Percentiles rank a stretch among this genome's conserved stretches.
Evolutionary conservation across 805 yeast species (phyloP).

Genomic region (Komagataella populi): DNA sequence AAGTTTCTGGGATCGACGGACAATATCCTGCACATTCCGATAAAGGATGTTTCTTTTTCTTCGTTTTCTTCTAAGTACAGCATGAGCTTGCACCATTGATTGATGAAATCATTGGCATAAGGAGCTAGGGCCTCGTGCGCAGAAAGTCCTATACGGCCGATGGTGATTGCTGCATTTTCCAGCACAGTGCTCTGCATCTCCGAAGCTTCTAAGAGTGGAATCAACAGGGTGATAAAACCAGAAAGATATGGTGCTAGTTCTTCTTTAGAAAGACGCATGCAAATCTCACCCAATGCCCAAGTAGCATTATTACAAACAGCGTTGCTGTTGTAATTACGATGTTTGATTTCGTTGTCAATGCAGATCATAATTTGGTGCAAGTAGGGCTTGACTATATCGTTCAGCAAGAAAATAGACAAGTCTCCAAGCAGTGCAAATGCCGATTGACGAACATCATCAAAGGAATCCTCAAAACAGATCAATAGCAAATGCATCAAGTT

Average conservation of each 20-base stretch:
- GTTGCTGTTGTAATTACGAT: conserved; percentile 30
- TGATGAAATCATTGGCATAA: conserved; percentile 41
- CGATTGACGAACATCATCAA: conserved; percentile 84
- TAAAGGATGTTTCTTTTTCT: conserved; percentile 80
- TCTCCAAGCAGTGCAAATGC: conserved; percentile 89
- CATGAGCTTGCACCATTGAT: conserved; percentile 63
- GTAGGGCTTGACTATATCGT: conserved; percentile 30
- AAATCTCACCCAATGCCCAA: conserved; percentile 88
- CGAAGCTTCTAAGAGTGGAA: conserved; percentile 41
- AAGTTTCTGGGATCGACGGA: conserved; percentile 40
- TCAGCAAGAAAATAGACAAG: conserved; percentile 48
- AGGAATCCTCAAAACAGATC: conserved; percentile 60
- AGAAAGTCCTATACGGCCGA: conserved; percentile 71
- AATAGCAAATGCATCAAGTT: conserved; percentile 47
- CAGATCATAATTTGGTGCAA: conserved; percentile 43
- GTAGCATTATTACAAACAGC: conserved; percentile 80
- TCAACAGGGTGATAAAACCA: conserved; percentile 40
- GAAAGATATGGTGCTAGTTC: conserved; percentile 37
- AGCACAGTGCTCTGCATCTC: conserved; percentile 50
- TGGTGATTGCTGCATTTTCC: conserved; percentile 81
- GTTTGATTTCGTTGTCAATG: conserved; percentile 55
- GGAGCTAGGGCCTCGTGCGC: conserved; percentile 47
- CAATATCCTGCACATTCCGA: conserved; percentile 68
- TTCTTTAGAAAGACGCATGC: conserved; percentile 37
- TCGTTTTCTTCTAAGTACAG: conserved; percentile 59